Base-by-base conservation (phyloP, 768 basidiomycete genomes). In the Rhodosporidiobolus sp. region DNA sequence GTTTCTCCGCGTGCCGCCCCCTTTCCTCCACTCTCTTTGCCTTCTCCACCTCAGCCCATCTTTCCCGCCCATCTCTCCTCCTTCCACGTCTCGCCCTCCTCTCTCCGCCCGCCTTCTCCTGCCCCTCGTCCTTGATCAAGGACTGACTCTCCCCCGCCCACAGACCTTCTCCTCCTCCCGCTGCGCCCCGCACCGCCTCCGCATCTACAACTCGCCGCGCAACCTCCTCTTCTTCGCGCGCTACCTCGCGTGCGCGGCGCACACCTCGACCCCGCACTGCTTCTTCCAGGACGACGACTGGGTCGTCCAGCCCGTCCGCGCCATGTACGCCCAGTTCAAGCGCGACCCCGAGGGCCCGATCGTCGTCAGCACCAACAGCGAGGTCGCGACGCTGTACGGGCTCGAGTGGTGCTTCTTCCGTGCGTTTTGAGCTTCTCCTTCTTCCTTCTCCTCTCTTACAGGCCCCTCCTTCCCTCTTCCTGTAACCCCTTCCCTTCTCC, bases 231-330 rank as follows among this genome's bases (percentile, higher is more conserved):
- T 78, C 73, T 7, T 73, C 46, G 67, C 75, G 3, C 72, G 78
- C 24, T 71, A 74, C 65, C 70, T 78, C 62, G 75, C 75, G 5
- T 78, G 78, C 62, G 50, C 63, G 10, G 12, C 53, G 24, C 63
- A 63, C 28, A 30, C 74, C 24, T 14, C 26, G 1, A 64, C 70
- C 3, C 65, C 70, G 2, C 34, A 69, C 64, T 78, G 77, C 64
- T 78, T 63, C 68, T 74, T 78, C 65, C 77, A 78, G 52, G 78
- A 78, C 76, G 78, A 78, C 65, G 78, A 78, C 67, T 78, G 72
- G 64, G 35, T 77, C 34, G 72, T 77, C 24, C 67, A 30, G 20
- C 61, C 73, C 1, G 8, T 78, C 4, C 65, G 72, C 4, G 65
- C 75, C 16, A 45, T 74, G 8, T 75, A 77, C 67, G n/a, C 67